Evolutionary conservation across 225 moss, liverwort and hornwort species (phyloP), one percentile per base, ranked within the genome.

Genomic region (Polytrichum formosum): DNA sequence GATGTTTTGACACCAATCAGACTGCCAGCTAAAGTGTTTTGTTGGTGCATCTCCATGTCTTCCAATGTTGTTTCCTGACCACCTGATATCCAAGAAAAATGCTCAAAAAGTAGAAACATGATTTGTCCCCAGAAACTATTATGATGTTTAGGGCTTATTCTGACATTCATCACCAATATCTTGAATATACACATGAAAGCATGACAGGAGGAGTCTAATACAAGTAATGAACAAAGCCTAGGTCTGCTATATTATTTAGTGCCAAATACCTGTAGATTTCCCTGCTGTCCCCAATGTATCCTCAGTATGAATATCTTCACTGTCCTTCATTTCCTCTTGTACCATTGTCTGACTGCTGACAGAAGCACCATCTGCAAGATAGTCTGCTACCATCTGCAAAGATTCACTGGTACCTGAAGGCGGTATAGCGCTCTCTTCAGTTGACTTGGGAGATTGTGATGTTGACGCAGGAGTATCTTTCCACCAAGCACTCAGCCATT

Each of bases 401-500:
- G 96, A 97, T 82, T 89, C 96, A 74, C 84, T 89, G 30, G 96
- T 90, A 67, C 96, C 92, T 28, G 90, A 85, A 26, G 90, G 87
- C 21, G 93, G 96, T 61, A 81, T 76, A 60, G 71, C 69, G 28
- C n/a, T 26, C 63, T 85, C 69, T 4, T 67, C 28, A 68, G 74
- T 71, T 69, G 75, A 54, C 68, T 77, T 61, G 61, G 71, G 68
- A 74, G 79, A 70, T 58, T 84, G 72, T 8, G 73, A 66, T 55
- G 68, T 73, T 22, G 81, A 75, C 56, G 73, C 78, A 67, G 88
- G 85, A 61, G 83, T 80, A 63, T 91, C 94, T 74, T 92, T 93
- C 96, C 96, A 97, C 96, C 96, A 97, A 26, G 96, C 96, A 69
- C 93, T 89, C 66, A 97, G 84, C 96, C 96, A 97, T 80, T 97